These are phyloP conservation scores for Mucor mucedo DNA, from an alignment of 371 early-diverging fungal genomes.

Conservation along the genomic window DNA sequence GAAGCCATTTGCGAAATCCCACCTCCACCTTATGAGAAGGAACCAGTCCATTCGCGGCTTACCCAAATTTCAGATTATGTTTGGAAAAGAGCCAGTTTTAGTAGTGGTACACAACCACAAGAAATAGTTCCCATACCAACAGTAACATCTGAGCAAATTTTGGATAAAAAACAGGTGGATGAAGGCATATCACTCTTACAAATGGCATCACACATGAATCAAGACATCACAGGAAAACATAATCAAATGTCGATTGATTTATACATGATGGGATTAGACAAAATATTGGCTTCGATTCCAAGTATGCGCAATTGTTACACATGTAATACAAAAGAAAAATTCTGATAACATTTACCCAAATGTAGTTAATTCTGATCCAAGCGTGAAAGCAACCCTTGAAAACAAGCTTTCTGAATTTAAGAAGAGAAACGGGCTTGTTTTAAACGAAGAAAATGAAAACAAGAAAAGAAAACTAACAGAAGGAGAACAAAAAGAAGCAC, in stretches of 20 bases:
- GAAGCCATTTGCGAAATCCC: conserved; percentile 16
- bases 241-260: conserved; percentile 55
- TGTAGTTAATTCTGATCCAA: conserved; percentile 53
- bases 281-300: conserved; percentile 54
- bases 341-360: neutral
- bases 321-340: neutral
- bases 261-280: conserved; percentile 60
- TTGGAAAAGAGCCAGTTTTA: conserved; percentile 29
- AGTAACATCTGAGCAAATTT: neutral
- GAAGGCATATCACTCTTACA: conserved; percentile 56
- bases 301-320: conserved; percentile 35
- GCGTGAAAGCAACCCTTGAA: conserved; percentile 47
- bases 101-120: neutral
- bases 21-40: conserved; percentile 52
- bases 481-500: conserved; percentile 15
- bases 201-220: conserved; percentile 59
- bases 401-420: conserved; percentile 42
- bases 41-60: conserved; percentile 23
- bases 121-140: neutral
- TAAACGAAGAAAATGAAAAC: conserved; percentile 10
- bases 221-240: conserved; percentile 32
- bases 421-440: conserved; percentile 24
- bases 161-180: conserved; percentile 45
- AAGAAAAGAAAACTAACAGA: conserved; percentile 14
- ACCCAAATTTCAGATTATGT: conserved; percentile 38